Evolutionary conservation across 202 grass and related monocot genomes (phyloP), one percentile per base, ranked within the genome.

Genomic region (Miscanthus sacchariflorus): DNA sequence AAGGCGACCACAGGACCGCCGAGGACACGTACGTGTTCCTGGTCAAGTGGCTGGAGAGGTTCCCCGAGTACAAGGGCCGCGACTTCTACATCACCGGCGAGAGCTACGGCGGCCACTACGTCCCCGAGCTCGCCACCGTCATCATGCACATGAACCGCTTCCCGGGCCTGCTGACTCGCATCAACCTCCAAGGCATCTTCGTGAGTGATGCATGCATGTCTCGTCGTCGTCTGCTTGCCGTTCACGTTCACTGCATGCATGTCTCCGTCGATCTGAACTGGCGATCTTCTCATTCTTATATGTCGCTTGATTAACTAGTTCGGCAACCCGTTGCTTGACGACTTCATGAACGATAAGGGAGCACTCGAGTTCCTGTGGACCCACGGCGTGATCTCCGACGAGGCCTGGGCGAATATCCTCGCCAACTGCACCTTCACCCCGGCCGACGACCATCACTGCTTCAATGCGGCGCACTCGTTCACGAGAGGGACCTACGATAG

Each of bases 51-150:
- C 81, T 98, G 0, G 82, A 95, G 71, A 74, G 93, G 54, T 95
- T 98, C 35, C 93, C 95, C 0, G 79, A 93, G 40, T 97, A 94
- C 90, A 88, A 94, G 77, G 76, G 42, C 45, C 87, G 87, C 2
- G 81, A 64, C 1, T 91, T 98, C 71, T 95, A 90, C 84, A 65
- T 98, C 72, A 40, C 85, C 12, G 95, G 95, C 14, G 95, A 98
- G 85, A 98, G 95, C 85, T 97, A 95, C 43, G 89, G 74, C 40
- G 95, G 92, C 11, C 95, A 97, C 76, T 97, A 90, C 59, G 68
- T 98, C 24, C 93, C 95, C 23, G 71, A 95, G 66, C 91, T 95
- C 6, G 92, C 95, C 30, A 23, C 89, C 6, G 33, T 85, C 74
- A 89, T 98, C 68, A 45, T 70, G 3, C 68, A 18, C 79, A 86